Conservation (phyloP, 2,329 filamentous ascomycete genomes). For the Pseudocercospora musae region DNA sequence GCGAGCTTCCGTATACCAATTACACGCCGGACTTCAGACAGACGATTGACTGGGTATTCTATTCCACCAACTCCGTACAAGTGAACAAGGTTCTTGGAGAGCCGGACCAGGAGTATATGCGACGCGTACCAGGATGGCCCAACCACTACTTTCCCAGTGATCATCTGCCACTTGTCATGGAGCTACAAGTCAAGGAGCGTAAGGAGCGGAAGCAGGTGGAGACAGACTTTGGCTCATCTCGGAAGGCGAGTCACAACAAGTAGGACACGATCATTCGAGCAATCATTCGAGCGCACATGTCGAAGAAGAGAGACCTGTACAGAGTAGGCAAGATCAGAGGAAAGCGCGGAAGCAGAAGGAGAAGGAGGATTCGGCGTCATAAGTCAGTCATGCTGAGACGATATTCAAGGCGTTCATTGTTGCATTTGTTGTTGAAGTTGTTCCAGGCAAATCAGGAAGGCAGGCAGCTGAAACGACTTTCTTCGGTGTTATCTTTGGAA, state of each 20-base stretch:
- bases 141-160: slow-evolving; percentile 94
- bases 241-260: neutral
- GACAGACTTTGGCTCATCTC: slow-evolving; percentile 34
- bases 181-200: slow-evolving; percentile 83
- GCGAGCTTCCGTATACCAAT: slow-evolving; percentile 90
- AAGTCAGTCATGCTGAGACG: neutral
- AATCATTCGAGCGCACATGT: neutral
- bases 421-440: slow-evolving; percentile 8
- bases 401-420: slow-evolving; percentile 18
- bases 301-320: neutral
- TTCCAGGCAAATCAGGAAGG: slow-evolving; percentile 10
- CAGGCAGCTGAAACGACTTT: slow-evolving; percentile 6
- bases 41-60: slow-evolving; percentile 97
- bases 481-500: slow-evolving; percentile 2
- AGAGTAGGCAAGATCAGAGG: neutral
- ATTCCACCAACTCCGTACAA: slow-evolving; percentile 83
- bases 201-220: slow-evolving; percentile 58
- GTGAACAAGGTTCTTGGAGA: slow-evolving; percentile 81
- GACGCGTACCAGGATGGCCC: slow-evolving; percentile 84
- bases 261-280: neutral
- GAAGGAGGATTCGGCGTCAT: neutral
- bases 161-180: slow-evolving; percentile 82
- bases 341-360: neutral
- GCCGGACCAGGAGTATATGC: slow-evolving; percentile 79
- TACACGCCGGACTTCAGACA: slow-evolving; percentile 92